Conservation (phyloP, 179 eudicot genomes). For the Beta corolliflora region DNA sequence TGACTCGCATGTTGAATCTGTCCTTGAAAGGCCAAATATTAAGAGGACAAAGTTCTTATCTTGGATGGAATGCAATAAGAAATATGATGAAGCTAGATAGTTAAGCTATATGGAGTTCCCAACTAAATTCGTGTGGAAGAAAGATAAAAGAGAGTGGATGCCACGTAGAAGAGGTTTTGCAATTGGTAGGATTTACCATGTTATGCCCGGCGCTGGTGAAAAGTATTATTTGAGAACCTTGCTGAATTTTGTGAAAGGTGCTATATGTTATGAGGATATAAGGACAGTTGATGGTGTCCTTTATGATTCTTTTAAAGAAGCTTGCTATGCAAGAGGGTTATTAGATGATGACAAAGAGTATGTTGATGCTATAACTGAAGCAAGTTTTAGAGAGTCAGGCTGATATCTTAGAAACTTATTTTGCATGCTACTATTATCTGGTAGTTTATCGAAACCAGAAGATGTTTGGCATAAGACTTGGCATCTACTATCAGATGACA, state of each 20-base stretch:
- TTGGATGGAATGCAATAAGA: not conserved
- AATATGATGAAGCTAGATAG: not conserved
- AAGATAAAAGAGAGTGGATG: not conserved
- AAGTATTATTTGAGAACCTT: not conserved
- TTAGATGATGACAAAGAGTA: constrained; percentile 26
- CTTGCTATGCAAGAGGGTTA: too few relatives aligned
- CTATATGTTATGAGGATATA: too few relatives aligned
- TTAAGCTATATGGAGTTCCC: not conserved
- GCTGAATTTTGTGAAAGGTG: not conserved
- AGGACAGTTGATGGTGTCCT: too few relatives aligned
- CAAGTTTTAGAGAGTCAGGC: not conserved
- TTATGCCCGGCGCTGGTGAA: not conserved
- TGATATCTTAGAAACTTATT: not conserved
- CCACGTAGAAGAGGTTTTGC: not conserved
- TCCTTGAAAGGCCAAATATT: too few relatives aligned
- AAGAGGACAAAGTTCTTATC: too few relatives aligned
- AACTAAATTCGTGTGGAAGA: not conserved
- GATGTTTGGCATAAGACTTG: too few relatives aligned
- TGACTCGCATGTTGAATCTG: too few relatives aligned
- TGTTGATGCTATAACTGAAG: constrained; percentile 18
- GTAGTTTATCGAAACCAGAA: too few relatives aligned
- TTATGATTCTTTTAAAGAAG: too few relatives aligned
- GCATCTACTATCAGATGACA: too few relatives aligned
- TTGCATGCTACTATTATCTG: too few relatives aligned
- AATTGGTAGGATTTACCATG: not conserved